Evolutionary conservation across 148 eudicot genomes (phyloP).

Genomic region (Camellia japonica): DNA sequence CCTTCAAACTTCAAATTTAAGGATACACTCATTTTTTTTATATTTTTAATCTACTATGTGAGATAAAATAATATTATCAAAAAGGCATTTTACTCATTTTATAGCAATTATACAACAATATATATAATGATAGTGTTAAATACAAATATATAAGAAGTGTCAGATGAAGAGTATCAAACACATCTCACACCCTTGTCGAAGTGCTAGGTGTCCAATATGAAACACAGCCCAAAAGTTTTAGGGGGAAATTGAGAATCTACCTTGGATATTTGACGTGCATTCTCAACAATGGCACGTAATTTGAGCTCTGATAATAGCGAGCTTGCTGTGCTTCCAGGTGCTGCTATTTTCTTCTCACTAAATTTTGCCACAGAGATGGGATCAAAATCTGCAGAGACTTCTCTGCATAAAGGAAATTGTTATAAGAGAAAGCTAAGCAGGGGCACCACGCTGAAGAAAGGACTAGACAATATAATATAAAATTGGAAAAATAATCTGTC

Average conservation of each 20-base stretch:
- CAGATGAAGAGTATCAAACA: no score
- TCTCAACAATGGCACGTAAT: slow-evolving; percentile 39
- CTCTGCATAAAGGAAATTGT: slow-evolving; percentile 18
- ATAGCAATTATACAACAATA: no score
- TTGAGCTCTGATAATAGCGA: slow-evolving; percentile 34
- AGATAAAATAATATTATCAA: no score
- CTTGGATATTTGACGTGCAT: slow-evolving; percentile 39
- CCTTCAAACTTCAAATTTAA: no score
- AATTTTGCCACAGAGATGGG: slow-evolving; percentile 29
- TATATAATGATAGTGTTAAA: no score
- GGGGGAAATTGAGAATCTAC: slow-evolving; percentile 19
- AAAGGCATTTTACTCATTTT: no score
- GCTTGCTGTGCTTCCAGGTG: slow-evolving; percentile 32
- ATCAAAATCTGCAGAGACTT: slow-evolving; percentile 41
- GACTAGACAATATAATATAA: background rate
- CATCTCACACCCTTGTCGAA: no score
- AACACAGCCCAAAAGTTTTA: background rate
- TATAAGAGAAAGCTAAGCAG: background rate
- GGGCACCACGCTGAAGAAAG: background rate
- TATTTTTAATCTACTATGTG: no score
- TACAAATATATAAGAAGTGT: no score
- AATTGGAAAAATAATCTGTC: background rate
- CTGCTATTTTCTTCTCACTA: slow-evolving; percentile 28
- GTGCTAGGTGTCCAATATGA: no score
- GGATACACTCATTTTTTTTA: no score